Conservation (phyloP, 306 rosid species). For the Senna siamea region DNA sequence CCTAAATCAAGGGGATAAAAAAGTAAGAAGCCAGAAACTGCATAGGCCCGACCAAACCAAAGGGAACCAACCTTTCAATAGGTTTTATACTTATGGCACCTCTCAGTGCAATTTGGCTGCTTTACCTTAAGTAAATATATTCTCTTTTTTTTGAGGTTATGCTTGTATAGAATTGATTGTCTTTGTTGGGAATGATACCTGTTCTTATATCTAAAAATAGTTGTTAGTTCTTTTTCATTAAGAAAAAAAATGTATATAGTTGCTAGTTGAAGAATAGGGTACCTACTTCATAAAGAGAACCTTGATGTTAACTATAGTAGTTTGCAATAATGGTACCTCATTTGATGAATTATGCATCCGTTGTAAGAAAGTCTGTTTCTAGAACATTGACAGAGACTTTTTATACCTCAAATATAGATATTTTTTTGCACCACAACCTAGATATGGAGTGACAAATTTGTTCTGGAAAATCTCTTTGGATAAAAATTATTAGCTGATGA, state of each 20-base stretch:
- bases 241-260: too few relatives aligned
- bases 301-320: not conserved
- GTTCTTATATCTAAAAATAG: not conserved
- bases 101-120: not conserved
- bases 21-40: not conserved
- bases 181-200: slow-evolving; percentile 6
- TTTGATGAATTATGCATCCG: not conserved
- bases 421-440: too few relatives aligned
- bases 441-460: too few relatives aligned
- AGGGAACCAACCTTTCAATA: not conserved
- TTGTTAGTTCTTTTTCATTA: too few relatives aligned
- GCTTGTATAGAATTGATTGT: not conserved
- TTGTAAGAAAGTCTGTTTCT: slow-evolving; percentile 13
- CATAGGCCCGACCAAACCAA: not conserved
- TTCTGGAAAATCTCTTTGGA: too few relatives aligned
- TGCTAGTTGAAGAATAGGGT: slow-evolving; percentile 13
- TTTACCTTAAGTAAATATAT: not conserved
- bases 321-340: slow-evolving; percentile 2
- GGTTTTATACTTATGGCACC: not conserved
- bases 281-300: not conserved
- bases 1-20: too few relatives aligned
- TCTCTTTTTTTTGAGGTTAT: not conserved
- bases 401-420: not conserved
- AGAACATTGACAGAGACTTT: not conserved
- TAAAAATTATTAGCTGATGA: too few relatives aligned